Base-by-base conservation (phyloP, 1,284 basidiomycete genomes). In the Austroboletus rostrupii region DNA sequence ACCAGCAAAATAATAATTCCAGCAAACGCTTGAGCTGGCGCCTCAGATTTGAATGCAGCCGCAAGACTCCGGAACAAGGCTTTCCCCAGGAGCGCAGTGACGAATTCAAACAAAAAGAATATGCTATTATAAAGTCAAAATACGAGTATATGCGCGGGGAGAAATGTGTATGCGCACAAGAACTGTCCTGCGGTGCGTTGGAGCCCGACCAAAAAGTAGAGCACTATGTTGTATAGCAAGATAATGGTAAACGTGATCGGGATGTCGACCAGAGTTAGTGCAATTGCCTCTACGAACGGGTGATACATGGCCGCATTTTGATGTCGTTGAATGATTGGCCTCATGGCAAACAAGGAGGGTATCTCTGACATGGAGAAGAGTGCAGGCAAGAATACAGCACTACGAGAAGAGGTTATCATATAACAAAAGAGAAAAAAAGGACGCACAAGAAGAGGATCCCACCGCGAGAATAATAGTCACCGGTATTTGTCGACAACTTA, bases 391-490 rank as follows among this genome's bases (percentile, higher is more conserved):
- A 71, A 60, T 8, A 70, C 44, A 16, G 68, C 51, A 32, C 66
- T 69, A 23, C n/a, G 13, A 35, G 42, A 17, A 21, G 14, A 38
- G 2, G 23, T 26, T 7, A 26, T n/a, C 40, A 19, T 54, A 38
- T 14, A 11, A 47, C 33, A 1, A 43, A 3, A 5, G 11, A 17
- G 23, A 42, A 47, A 5, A n/a, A 33, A 8, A 26, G 6, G 23
- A 41, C 5, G 47, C 51, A 84, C 81, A 86, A 87, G 72, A 85
- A 87, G 9, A 87, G 66, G 20, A 85, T 72, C 70, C 91, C 92
- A 3, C 90, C 90, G 17, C 91, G 81, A 16, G 86, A 85, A 73
- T 87, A 95, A 66, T 82, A 88, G 13, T 81, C 84, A 1, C 71
- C 65, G 0, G 92, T 90, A 6, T 72, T 67, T 16, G 82, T 72